Evolutionary conservation across 2,329 filamentous ascomycete species (phyloP).

Genomic region (Beauveria brongniartii): DNA sequence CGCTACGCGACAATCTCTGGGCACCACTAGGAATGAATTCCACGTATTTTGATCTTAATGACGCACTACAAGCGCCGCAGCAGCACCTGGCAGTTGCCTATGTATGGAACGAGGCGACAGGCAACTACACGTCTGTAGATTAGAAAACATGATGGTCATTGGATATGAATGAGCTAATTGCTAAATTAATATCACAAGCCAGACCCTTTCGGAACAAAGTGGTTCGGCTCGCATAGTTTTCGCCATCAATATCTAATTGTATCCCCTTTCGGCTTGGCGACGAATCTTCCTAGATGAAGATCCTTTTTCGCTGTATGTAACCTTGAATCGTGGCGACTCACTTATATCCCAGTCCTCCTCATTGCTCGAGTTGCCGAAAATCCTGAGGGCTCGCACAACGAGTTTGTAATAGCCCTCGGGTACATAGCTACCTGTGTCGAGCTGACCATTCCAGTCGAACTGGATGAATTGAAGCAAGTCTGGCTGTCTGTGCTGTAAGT

Average conservation of each 20-base stretch:
- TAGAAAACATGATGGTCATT: too few species aligned
- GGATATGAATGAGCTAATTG: too few species aligned
- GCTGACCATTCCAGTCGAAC: slow-evolving; percentile 36
- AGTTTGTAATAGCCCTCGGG: slow-evolving; percentile 43
- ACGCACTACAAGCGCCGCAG: slow-evolving; percentile 18
- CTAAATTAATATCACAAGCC: background rate
- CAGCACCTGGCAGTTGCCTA: slow-evolving; percentile 37
- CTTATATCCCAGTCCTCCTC: slow-evolving; percentile 38
- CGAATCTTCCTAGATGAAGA: background rate
- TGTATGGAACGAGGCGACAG: slow-evolving; percentile 23
- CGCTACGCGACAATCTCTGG: slow-evolving; percentile 35
- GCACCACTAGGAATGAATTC: slow-evolving; percentile 38
- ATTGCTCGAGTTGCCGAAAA: slow-evolving; percentile 40
- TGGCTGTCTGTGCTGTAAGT: background rate
- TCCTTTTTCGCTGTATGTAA: slow-evolving; percentile 18
- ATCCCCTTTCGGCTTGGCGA: background rate
- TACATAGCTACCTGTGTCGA: slow-evolving; percentile 38
- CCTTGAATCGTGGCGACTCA: slow-evolving; percentile 34
- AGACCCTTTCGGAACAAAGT: background rate
- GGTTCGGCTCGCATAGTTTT: background rate
- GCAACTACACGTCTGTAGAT: slow-evolving; percentile 19
- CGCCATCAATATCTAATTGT: background rate
- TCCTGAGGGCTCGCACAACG: slow-evolving; percentile 37
- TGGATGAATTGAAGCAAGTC: slow-evolving; percentile 10
- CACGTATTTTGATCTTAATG: slow-evolving; percentile 26